Percentiles rank a stretch among this genome's conserved stretches.
Conservation (phyloP, 2,329 filamentous ascomycete genomes). For the Cytospora piceae region DNA sequence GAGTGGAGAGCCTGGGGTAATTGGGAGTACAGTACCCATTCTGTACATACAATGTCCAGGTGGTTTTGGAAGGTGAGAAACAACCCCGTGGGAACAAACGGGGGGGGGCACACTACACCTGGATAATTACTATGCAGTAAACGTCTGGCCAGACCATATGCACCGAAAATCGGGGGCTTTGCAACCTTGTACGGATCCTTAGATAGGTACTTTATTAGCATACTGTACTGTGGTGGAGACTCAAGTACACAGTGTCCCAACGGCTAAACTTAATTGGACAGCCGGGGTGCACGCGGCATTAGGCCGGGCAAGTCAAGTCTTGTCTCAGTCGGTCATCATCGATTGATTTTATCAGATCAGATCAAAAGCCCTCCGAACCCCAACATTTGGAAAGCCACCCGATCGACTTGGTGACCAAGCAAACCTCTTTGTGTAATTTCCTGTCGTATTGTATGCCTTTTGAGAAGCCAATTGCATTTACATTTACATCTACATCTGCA, state of each 20-base stretch:
- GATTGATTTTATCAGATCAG: slow-evolving; percentile 1
- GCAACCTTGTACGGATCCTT: background rate
- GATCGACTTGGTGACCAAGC: background rate
- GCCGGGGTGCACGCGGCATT: background rate
- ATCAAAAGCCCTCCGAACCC: background rate
- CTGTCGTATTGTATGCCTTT: background rate
- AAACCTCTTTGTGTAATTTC: background rate
- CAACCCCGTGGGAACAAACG: background rate
- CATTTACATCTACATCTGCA: background rate
- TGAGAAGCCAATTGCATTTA: background rate
- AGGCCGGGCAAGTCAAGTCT: too few relatives aligned
- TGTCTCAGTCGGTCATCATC: background rate
- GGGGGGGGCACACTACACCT: too few relatives aligned
- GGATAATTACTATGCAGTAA: too few relatives aligned
- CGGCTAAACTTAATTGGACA: background rate
- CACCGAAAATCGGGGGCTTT: slow-evolving; percentile 14
- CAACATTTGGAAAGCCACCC: background rate
- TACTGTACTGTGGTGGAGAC: background rate
- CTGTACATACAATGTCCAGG: background rate
- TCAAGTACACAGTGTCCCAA: background rate
- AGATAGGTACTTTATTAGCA: background rate
- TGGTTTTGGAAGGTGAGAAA: background rate
- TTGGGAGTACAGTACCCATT: background rate
- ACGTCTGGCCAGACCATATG: slow-evolving; percentile 7
- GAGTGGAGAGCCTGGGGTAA: background rate